Evolutionary conservation across 1,284 basidiomycete genomes (phyloP).

Genomic region (Cutaneotrichosporon daszewskae): DNA sequence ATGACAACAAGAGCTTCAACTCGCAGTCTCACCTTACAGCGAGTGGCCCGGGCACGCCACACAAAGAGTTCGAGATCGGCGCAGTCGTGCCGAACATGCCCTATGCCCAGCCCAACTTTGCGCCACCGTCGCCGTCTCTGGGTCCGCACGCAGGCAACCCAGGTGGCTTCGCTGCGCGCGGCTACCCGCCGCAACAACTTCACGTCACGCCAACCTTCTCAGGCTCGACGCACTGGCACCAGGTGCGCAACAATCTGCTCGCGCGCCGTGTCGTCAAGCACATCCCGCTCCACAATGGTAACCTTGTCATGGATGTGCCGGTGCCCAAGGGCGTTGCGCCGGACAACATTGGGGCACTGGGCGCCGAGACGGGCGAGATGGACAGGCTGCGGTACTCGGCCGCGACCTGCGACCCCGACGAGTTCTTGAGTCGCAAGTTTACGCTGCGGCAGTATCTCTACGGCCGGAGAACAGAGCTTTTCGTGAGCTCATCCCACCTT

Average conservation of each 20-base stretch:
- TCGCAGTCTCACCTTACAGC: conserved; percentile 23
- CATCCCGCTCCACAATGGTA: conserved; percentile 73
- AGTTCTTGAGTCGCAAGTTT: conserved; percentile 57
- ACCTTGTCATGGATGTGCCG: conserved; percentile 72
- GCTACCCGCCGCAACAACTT: too few relatives aligned
- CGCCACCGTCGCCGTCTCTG: too few relatives aligned
- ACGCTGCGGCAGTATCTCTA: conserved; percentile 77
- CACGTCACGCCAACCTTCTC: too few relatives aligned
- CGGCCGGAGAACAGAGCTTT: conserved; percentile 80
- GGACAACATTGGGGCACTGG: conserved; percentile 46
- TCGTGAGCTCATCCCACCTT: conserved; percentile 44
- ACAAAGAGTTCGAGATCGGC: conserved; percentile 37
- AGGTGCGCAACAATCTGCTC: conserved; percentile 34
- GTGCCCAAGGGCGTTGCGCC: conserved; percentile 54
- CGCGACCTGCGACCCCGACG: conserved; percentile 52
- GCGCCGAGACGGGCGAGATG: conserved; percentile 66
- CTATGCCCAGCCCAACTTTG: conserved; percentile 1
- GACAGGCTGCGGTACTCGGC: conserved; percentile 64
- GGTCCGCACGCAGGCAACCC: too few relatives aligned
- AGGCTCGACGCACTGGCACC: conserved; percentile 39
- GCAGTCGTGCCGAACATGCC: conserved; percentile 23
- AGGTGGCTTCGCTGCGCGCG: too few relatives aligned
- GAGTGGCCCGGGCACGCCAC: not conserved
- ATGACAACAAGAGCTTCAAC: conserved; percentile 36
- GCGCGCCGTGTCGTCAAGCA: conserved; percentile 60